Conservation (phyloP, 2,329 filamentous ascomycete genomes). For the Dothistroma pini region DNA sequence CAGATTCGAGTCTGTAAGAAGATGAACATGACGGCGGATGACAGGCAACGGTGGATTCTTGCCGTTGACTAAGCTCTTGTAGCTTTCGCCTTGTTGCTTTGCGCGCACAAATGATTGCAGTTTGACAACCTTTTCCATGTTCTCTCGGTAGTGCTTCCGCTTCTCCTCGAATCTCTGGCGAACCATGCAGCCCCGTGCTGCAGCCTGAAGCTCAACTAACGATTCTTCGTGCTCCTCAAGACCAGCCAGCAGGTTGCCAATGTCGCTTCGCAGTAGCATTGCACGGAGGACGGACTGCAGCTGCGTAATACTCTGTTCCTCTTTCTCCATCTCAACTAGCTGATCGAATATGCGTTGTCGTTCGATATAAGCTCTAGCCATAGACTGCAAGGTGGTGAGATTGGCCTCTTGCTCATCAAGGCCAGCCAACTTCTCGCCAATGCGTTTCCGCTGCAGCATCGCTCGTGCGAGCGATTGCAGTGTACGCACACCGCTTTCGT, state of each 20-base stretch:
- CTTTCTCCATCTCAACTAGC: slow-evolving; percentile 65
- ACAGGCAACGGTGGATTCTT: slow-evolving; percentile 97
- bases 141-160: slow-evolving; percentile 83
- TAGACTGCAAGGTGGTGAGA: slow-evolving; percentile 63
- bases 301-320: slow-evolving; percentile 62
- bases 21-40: slow-evolving; percentile 95
- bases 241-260: slow-evolving; percentile 70
- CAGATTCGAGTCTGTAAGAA: slow-evolving; percentile 96
- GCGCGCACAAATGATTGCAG: slow-evolving; percentile 95
- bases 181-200: slow-evolving; percentile 69
- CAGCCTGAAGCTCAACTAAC: slow-evolving; percentile 70
- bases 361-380: slow-evolving; percentile 61
- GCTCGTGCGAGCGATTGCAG: slow-evolving; percentile 54
- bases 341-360: slow-evolving; percentile 60
- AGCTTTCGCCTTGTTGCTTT: slow-evolving; percentile 94
- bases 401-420: slow-evolving; percentile 56
- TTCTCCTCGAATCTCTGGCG: slow-evolving; percentile 77
- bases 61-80: slow-evolving; percentile 92
- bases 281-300: slow-evolving; percentile 76
- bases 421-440: slow-evolving; percentile 46
- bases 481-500: slow-evolving; percentile 43
- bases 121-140: slow-evolving; percentile 99
- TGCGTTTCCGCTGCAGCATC: slow-evolving; percentile 43
- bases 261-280: slow-evolving; percentile 69
- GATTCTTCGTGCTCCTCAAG: slow-evolving; percentile 80